Percentiles rank a stretch among this genome's conserved stretches.
Conservation (phyloP, 169 alveolate species). For the Plasmodium ovale region DNA sequence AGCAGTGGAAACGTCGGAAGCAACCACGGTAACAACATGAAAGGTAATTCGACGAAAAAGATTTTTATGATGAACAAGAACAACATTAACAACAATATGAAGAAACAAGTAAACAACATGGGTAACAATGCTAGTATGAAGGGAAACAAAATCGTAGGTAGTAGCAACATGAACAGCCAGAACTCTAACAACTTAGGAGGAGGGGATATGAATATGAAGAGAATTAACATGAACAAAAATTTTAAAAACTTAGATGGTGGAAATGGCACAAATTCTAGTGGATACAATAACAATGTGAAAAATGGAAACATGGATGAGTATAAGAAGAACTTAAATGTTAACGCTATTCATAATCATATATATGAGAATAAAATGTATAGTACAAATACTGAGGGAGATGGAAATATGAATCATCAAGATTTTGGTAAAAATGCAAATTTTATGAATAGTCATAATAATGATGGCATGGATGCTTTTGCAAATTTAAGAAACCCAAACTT, state of each 20-base stretch:
- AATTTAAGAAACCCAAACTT: slow-evolving; percentile 21
- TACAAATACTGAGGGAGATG: neutral
- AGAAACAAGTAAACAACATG: slow-evolving; percentile 22
- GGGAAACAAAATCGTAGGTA: neutral
- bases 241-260: slow-evolving; percentile 14
- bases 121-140: slow-evolving; percentile 13
- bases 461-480: slow-evolving; percentile 1
- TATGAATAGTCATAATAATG: slow-evolving; percentile 9
- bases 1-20: neutral
- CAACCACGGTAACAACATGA: neutral
- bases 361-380: slow-evolving; percentile 16
- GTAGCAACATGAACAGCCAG: neutral
- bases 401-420: neutral
- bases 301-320: slow-evolving; percentile 6
- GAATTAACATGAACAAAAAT: neutral
- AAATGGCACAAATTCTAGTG: neutral
- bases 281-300: slow-evolving; percentile 7
- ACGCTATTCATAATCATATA: slow-evolving; percentile 32
- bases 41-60: slow-evolving; percentile 20
- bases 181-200: neutral
- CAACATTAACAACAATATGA: slow-evolving; percentile 12
- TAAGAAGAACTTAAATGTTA: slow-evolving; percentile 22
- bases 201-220: slow-evolving; percentile 1
- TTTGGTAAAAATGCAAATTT: neutral
- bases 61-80: slow-evolving; percentile 56